These are phyloP conservation scores for Trametes cinnabarina DNA, from an alignment of 768 basidiomycete genomes.

Conservation along the genomic window DNA sequence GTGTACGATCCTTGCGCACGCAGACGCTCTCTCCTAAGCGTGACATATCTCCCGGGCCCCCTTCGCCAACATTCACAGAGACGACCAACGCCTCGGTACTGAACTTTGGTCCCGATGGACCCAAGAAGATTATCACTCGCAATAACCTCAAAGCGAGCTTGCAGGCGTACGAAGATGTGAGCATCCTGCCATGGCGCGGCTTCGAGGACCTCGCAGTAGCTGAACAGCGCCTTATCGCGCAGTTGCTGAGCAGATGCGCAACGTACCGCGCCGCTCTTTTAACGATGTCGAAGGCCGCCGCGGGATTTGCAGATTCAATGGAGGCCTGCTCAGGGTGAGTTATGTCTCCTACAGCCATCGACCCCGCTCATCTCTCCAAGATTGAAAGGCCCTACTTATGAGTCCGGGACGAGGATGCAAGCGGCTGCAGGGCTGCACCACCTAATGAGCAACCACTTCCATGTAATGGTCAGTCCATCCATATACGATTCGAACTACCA, in stretches of 20 bases:
- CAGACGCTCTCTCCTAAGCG: slow-evolving; percentile 49
- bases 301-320: slow-evolving; percentile 83
- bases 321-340: slow-evolving; percentile 79
- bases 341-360: not conserved
- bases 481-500: not conserved
- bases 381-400: slow-evolving; percentile 76
- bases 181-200: slow-evolving; percentile 26
- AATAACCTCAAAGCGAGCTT: slow-evolving; percentile 73
- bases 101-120: slow-evolving; percentile 72
- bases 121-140: slow-evolving; percentile 79
- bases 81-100: slow-evolving; percentile 74
- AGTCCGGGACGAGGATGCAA: slow-evolving; percentile 77
- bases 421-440: slow-evolving; percentile 88
- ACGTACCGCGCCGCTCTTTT: slow-evolving; percentile 80
- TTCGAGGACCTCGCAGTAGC: not conserved
- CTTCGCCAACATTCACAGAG: slow-evolving; percentile 84
- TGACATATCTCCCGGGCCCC: slow-evolving; percentile 54
- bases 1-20: slow-evolving; percentile 56
- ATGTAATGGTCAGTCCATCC: slow-evolving; percentile 66
- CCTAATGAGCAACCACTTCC: slow-evolving; percentile 90
- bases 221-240: slow-evolving; percentile 16
- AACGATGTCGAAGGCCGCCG: slow-evolving; percentile 78
- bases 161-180: slow-evolving; percentile 78
- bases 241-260: slow-evolving; percentile 77
- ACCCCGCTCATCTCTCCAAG: slow-evolving; percentile 34